phyloP scores from a whole-genome alignment of 176 grass and related monocot genomes.

The Pontederia paniculata region DNA sequence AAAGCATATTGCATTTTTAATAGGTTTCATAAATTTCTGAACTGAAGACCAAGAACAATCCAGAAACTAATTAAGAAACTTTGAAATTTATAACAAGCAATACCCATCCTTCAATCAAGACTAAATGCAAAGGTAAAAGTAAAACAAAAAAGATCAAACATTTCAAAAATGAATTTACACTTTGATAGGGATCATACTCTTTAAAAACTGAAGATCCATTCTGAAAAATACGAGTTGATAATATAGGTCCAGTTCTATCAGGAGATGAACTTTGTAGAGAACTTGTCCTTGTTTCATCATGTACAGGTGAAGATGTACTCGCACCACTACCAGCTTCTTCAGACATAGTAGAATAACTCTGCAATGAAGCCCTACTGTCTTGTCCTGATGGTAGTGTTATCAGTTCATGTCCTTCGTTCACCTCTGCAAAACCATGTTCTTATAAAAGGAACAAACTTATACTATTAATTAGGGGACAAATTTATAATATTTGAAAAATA shows the following conservation, averaged over 20 bases:
- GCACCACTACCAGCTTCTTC: conserved; percentile 13
- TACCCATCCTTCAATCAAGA: background rate
- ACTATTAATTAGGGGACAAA: conserved; percentile 2
- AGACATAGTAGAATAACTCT: conserved; percentile 11
- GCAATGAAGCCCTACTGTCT: conserved; percentile 1
- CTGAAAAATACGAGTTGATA: conserved; percentile 42
- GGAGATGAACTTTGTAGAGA: conserved; percentile 20
- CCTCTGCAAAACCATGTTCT: conserved; percentile 23
- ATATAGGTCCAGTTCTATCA: conserved; percentile 34
- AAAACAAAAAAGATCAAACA: no score
- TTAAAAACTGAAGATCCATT: conserved; percentile 76
- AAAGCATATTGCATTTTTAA: background rate
- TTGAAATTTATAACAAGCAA: background rate
- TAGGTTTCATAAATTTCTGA: background rate
- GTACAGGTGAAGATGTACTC: conserved; percentile 12
- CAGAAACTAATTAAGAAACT: background rate
- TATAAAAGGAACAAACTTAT: conserved; percentile 4
- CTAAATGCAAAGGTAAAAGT: conserved; percentile 3
- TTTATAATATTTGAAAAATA: background rate
- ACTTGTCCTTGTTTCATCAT: conserved; percentile 20
- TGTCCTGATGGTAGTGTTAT: conserved; percentile 22
- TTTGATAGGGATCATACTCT: conserved; percentile 33
- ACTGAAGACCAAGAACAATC: background rate
- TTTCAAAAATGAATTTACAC: background rate
- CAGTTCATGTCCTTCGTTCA: conserved; percentile 45